Percentiles rank a stretch among this genome's conserved stretches.
These are phyloP conservation scores for Quercus alba DNA, from an alignment of 306 rosid genomes.

Conservation along the genomic window DNA sequence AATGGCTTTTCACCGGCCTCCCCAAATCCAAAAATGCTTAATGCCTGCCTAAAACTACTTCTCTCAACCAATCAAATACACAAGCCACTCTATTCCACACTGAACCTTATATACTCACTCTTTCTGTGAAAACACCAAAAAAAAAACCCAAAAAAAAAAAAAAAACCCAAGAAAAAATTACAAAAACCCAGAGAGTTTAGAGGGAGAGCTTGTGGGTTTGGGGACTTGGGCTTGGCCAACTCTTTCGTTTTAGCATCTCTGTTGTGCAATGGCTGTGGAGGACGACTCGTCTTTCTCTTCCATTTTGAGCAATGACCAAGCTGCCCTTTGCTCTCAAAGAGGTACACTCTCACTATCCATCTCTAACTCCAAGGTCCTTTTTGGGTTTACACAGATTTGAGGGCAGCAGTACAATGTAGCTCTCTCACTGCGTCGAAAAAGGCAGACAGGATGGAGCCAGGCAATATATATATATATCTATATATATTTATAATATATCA, in stretches of 20 bases:
- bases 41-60: conserved; percentile 33
- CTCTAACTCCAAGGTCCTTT: conserved; percentile 56
- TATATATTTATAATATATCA: conserved; percentile 5
- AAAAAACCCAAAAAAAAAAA: not conserved
- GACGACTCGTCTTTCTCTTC: conserved; percentile 14
- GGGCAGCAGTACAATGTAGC: conserved; percentile 58
- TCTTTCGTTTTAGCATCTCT: not conserved
- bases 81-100: conserved; percentile 17
- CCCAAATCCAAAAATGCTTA: conserved; percentile 46
- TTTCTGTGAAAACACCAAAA: not conserved
- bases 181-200: not conserved
- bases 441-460: conserved; percentile 87
- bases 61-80: conserved; percentile 41
- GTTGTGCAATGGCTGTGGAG: conserved; percentile 43
- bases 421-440: conserved; percentile 47
- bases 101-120: not conserved
- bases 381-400: conserved; percentile 42
- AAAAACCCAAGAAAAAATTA: conserved; percentile 12
- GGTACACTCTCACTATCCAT: conserved; percentile 43
- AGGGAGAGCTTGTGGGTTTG: conserved; percentile 11
- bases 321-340: conserved; percentile 41
- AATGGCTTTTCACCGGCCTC: conserved; percentile 69
- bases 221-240: conserved; percentile 21
- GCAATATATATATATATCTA: conserved; percentile 30
- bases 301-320: conserved; percentile 33